Evolutionary conservation across 1,284 basidiomycete genomes (phyloP).

Genomic region (Ceratobasidium sp.): DNA sequence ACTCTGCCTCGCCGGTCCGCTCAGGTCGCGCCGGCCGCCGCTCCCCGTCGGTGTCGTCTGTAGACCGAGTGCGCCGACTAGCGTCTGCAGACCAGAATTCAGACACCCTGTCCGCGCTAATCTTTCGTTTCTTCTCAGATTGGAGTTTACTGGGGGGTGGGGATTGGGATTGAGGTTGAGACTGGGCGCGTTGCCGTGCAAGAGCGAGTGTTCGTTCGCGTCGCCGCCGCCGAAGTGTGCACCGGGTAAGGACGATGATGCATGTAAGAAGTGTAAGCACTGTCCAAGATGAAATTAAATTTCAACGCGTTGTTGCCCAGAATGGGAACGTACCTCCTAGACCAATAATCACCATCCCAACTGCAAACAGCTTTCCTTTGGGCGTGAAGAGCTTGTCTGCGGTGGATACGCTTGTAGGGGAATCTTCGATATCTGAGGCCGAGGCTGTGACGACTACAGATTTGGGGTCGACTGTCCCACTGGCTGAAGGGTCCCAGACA

Average conservation of each 20-base stretch:
- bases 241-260: background rate
- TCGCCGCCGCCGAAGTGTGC: background rate
- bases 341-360: background rate
- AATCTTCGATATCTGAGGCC: background rate
- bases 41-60: background rate
- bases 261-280: background rate
- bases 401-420: background rate
- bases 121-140: background rate
- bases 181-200: background rate
- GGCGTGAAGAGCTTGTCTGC: background rate
- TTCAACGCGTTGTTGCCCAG: background rate
- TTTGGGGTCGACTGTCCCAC: background rate
- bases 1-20: background rate
- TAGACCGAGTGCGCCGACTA: background rate
- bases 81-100: background rate
- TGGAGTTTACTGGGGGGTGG: too few species aligned
- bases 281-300: background rate
- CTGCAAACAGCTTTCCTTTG: background rate
- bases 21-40: background rate
- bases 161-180: too few species aligned
- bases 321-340: background rate
- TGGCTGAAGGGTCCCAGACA: background rate
- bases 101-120: background rate
- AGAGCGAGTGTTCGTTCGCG: background rate
- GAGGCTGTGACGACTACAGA: background rate